These are phyloP conservation scores for Tolypocladium tundrense DNA, from an alignment of 2,329 filamentous ascomycete species.

Conservation along the genomic window DNA sequence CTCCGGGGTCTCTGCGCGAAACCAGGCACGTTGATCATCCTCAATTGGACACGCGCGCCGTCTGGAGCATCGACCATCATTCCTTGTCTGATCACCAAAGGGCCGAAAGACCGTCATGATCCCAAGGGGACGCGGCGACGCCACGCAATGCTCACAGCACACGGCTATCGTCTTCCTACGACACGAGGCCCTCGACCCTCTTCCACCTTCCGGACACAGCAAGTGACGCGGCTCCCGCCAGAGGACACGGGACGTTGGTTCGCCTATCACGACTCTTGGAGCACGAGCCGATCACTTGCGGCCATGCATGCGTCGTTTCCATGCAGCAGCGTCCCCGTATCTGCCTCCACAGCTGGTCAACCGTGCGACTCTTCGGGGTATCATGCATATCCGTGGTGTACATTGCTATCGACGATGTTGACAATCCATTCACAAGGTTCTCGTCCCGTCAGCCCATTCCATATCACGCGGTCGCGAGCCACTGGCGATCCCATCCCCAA, in stretches of 20 bases:
- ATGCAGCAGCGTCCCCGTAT: neutral
- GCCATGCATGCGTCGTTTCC: neutral
- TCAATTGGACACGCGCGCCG: neutral
- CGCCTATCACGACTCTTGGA: neutral
- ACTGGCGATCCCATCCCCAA: neutral
- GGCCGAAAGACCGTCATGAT: neutral
- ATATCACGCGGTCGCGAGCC: neutral
- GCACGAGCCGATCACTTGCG: neutral
- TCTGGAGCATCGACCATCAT: neutral
- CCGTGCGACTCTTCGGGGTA: neutral
- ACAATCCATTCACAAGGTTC: neutral
- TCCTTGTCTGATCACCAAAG: neutral
- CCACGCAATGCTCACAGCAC: neutral
- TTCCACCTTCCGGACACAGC: neutral
- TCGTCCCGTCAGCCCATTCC: neutral
- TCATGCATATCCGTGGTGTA: neutral
- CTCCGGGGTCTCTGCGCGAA: neutral
- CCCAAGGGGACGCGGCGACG: neutral
- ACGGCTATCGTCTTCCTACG: neutral
- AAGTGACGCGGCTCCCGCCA: neutral
- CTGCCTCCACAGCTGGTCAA: neutral
- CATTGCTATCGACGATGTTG: neutral
- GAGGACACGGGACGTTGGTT: neutral
- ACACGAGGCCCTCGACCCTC: neutral
- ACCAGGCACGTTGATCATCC: neutral